These are phyloP conservation scores for Physcomitrellopsis africana DNA, from an alignment of 225 moss, liverwort and hornwort genomes.

Conservation along the genomic window DNA sequence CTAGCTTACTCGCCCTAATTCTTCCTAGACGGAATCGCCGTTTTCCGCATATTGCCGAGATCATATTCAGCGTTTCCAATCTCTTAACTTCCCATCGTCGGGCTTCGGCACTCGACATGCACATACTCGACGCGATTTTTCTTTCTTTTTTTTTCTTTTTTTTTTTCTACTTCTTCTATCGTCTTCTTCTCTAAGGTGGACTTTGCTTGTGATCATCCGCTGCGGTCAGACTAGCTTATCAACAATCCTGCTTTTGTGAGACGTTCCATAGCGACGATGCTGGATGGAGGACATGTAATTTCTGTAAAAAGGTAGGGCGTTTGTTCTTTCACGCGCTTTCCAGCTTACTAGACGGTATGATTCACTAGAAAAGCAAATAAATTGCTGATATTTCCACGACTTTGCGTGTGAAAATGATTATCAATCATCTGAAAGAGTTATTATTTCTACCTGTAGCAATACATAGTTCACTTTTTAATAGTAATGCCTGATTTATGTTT, in stretches of 20 bases:
- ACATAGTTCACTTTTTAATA: too few species aligned
- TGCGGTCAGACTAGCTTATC: constrained; percentile 43
- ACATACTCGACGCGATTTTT: too few species aligned
- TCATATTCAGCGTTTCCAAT: too few species aligned
- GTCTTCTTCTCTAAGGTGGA: constrained; percentile 6
- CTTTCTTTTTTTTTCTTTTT: not conserved
- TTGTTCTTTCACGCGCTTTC: not conserved
- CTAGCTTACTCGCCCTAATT: too few species aligned
- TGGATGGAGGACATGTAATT: constrained; percentile 94
- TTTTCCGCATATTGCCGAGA: too few species aligned
- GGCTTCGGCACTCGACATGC: too few species aligned
- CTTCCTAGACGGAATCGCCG: too few species aligned
- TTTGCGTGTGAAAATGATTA: too few species aligned
- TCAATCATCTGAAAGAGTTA: too few species aligned
- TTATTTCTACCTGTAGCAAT: too few species aligned
- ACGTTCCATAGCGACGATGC: constrained; percentile 89
- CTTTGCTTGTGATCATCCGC: not conserved
- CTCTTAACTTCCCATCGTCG: too few species aligned
- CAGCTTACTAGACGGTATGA: not conserved
- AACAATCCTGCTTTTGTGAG: constrained; percentile 78
- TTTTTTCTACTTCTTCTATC: not conserved
- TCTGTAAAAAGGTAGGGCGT: constrained; percentile 82
- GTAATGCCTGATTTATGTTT: too few species aligned
- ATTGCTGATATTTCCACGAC: not conserved
- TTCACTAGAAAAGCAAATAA: not conserved